Percentiles rank a stretch among this genome's conserved stretches.
Conservation (phyloP, 2,329 filamentous ascomycete genomes). For the Colletotrichum zoysiae region DNA sequence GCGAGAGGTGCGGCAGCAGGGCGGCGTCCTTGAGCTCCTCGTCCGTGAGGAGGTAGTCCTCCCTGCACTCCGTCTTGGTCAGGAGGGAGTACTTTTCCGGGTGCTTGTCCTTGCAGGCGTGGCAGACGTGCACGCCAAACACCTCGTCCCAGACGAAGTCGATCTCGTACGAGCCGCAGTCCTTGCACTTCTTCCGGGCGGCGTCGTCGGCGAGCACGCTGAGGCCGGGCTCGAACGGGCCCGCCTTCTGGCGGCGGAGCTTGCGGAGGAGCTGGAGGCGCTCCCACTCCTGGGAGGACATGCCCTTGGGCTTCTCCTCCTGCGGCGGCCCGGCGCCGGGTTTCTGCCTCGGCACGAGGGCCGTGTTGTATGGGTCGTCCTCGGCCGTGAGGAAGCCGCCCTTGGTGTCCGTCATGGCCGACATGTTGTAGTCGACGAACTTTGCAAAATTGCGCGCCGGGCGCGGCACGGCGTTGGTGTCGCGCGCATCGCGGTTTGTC, state of each 20-base stretch:
- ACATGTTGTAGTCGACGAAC: conserved; percentile 98
- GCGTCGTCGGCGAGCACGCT: conserved; percentile 75
- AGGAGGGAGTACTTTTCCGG: conserved; percentile 95
- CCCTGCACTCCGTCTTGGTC: conserved; percentile 95
- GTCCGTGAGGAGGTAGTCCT: conserved; percentile 93
- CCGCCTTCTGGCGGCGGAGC: conserved; percentile 79
- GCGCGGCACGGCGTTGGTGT: conserved; percentile 67
- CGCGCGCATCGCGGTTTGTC: conserved; percentile 78
- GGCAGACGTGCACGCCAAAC: conserved; percentile 81
- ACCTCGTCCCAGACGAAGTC: conserved; percentile 96
- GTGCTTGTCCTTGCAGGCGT: conserved; percentile 85
- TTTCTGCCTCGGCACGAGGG: conserved; percentile 64
- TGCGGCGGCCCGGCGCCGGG: conserved; percentile 52
- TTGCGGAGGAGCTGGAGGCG: conserved; percentile 80
- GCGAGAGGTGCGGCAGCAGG: conserved; percentile 86
- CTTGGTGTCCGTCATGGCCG: conserved; percentile 97
- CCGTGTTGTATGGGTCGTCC: conserved; percentile 91
- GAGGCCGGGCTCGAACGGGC: conserved; percentile 91
- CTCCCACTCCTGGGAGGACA: conserved; percentile 95
- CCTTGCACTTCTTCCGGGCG: conserved; percentile 80
- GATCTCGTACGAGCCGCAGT: conserved; percentile 87
- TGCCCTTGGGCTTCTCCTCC: conserved; percentile 82
- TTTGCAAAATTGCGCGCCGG: conserved; percentile 91
- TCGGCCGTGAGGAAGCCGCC: conserved; percentile 92
- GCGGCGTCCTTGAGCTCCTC: conserved; percentile 92